Conservation (phyloP, 331 rosid genomes). For the Quercus phellos region DNA sequence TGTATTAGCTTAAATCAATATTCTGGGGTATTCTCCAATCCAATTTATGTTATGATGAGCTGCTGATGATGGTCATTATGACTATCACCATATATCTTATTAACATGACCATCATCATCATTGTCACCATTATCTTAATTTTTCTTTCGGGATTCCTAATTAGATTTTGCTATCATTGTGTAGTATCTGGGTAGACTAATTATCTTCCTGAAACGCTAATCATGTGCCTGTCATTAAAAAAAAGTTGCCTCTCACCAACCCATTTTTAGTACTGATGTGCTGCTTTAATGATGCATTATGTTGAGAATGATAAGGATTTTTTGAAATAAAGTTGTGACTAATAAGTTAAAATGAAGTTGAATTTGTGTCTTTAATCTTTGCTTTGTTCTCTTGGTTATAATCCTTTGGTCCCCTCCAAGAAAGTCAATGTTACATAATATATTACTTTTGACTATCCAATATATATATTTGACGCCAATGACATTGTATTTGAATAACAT, state of each 20-base stretch:
- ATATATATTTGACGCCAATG: too few relatives aligned
- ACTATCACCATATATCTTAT: background rate
- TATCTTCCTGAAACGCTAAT: slow-evolving; percentile 8
- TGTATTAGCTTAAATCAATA: slow-evolving; percentile 8
- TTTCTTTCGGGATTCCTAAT: slow-evolving; percentile 4
- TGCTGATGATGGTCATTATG: slow-evolving; percentile 26
- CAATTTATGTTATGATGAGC: slow-evolving; percentile 20
- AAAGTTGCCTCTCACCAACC: slow-evolving; percentile 13
- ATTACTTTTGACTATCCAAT: too few relatives aligned
- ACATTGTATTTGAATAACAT: too few relatives aligned
- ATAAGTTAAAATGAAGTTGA: background rate
- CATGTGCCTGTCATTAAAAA: slow-evolving; percentile 29
- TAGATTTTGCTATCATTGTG: slow-evolving; percentile 24
- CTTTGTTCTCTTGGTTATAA: background rate
- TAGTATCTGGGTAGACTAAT: slow-evolving; percentile 14
- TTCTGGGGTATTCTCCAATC: background rate
- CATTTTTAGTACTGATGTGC: slow-evolving; percentile 10
- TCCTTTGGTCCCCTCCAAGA: background rate
- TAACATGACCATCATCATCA: slow-evolving; percentile 22
- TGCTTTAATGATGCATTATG: background rate
- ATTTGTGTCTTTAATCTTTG: background rate
- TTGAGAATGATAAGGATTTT: background rate
- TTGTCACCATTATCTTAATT: background rate
- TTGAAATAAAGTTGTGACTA: too few relatives aligned
- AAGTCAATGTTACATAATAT: background rate